Conservation (phyloP, 345 rosid species). For the Eucalyptus sp. region DNA sequence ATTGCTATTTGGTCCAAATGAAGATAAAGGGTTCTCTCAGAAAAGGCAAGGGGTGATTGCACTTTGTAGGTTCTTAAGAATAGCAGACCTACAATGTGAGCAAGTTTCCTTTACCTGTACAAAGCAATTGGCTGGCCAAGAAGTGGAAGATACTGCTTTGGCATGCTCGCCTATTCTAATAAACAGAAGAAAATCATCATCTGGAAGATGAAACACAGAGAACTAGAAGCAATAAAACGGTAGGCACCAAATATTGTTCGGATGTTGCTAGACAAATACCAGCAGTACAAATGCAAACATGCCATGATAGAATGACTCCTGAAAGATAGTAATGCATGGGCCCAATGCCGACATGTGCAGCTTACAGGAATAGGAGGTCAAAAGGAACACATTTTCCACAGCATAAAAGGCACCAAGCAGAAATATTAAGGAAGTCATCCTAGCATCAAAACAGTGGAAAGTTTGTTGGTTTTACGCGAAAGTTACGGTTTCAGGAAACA, state of each 20-base stretch:
- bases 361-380: not conserved
- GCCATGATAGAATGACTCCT: not conserved
- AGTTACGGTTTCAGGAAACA: not conserved
- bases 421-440: not conserved
- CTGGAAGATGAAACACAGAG: slow-evolving; percentile 8
- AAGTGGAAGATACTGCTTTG: slow-evolving; percentile 95
- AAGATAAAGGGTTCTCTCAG: not conserved
- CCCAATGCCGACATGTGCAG: not conserved
- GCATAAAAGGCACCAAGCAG: not conserved
- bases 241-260: not conserved
- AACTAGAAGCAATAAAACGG: not conserved
- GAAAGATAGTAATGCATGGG: not conserved
- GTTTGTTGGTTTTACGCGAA: not conserved
- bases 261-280: not conserved
- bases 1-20: not conserved
- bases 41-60: not conserved
- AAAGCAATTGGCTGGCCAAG: slow-evolving; percentile 90
- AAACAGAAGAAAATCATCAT: slow-evolving; percentile 32
- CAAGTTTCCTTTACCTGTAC: slow-evolving; percentile 46
- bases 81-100: not conserved
- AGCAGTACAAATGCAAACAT: not conserved
- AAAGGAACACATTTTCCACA: not conserved
- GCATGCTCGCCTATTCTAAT: slow-evolving; percentile 73
- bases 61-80: not conserved
- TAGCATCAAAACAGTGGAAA: not conserved